These are phyloP conservation scores for Ceratocystis smalleyi DNA, from an alignment of 2,329 filamentous ascomycete species.

Conservation along the genomic window DNA sequence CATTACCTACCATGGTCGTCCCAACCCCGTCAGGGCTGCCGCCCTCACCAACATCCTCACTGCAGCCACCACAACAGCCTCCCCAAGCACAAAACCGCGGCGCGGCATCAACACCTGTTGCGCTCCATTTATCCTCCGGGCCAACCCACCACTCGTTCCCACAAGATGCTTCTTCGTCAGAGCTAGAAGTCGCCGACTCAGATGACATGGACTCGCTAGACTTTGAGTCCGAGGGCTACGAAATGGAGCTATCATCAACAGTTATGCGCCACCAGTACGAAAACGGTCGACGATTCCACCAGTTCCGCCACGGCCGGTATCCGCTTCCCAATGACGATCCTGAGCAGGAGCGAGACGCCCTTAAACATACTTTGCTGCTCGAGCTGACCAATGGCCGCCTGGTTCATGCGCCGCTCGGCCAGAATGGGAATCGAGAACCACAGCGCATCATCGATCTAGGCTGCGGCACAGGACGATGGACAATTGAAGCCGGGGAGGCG, in stretches of 20 bases:
- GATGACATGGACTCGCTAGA: constrained; percentile 15
- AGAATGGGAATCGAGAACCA: constrained; percentile 20
- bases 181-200: constrained; percentile 10
- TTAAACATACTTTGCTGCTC: constrained; percentile 32
- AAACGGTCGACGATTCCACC: constrained; percentile 26
- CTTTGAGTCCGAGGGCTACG: constrained; percentile 23
- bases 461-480: constrained; percentile 38
- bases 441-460: constrained; percentile 34
- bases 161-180: constrained; percentile 8
- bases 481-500: constrained; percentile 33
- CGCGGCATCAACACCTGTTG: background rate
- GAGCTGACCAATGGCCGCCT: constrained; percentile 29
- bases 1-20: background rate
- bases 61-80: background rate
- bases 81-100: background rate
- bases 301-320: constrained; percentile 30
- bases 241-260: constrained; percentile 19
- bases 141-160: background rate
- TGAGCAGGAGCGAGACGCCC: constrained; percentile 33
- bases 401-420: constrained; percentile 27
- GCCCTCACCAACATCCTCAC: background rate
- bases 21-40: background rate
- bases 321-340: constrained; percentile 32
- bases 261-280: constrained; percentile 16
- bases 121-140: background rate